phyloP scores from a whole-genome alignment of 2,329 filamentous ascomycete species.

The Furcasterigmium furcatum region DNA sequence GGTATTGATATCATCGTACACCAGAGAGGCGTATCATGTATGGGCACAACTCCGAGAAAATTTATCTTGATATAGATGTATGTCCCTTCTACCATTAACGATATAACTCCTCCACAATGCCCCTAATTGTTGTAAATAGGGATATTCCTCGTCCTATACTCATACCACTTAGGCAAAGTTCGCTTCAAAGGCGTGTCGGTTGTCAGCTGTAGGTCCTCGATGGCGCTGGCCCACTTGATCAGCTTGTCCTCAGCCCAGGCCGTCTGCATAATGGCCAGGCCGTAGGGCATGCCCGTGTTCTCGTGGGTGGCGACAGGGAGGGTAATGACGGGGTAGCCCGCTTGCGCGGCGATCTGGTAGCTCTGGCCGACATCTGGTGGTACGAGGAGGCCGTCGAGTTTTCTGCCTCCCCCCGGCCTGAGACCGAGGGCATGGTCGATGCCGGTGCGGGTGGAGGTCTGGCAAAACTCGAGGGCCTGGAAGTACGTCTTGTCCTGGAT shows the following conservation, averaged over 20 bases:
- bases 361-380: conserved; percentile 66
- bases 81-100: too few species aligned
- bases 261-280: conserved; percentile 54
- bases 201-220: conserved; percentile 53
- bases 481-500: conserved; percentile 62
- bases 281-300: conserved; percentile 56
- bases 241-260: conserved; percentile 58
- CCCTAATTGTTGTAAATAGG: conserved; percentile 22
- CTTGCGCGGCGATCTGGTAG: conserved; percentile 69
- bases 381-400: conserved; percentile 62
- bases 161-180: conserved; percentile 48
- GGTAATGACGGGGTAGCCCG: conserved; percentile 71
- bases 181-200: conserved; percentile 41
- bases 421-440: conserved; percentile 64
- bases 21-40: too few species aligned
- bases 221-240: conserved; percentile 59
- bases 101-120: background rate
- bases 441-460: conserved; percentile 57
- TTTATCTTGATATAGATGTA: too few species aligned
- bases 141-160: conserved; percentile 43
- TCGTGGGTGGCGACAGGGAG: conserved; percentile 58
- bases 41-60: too few species aligned
- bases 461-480: conserved; percentile 62
- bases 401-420: conserved; percentile 26
- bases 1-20: too few species aligned